Evolutionary conservation across 2,329 filamentous ascomycete species (phyloP).

Genomic region (Exophiala xenobiotica): DNA sequence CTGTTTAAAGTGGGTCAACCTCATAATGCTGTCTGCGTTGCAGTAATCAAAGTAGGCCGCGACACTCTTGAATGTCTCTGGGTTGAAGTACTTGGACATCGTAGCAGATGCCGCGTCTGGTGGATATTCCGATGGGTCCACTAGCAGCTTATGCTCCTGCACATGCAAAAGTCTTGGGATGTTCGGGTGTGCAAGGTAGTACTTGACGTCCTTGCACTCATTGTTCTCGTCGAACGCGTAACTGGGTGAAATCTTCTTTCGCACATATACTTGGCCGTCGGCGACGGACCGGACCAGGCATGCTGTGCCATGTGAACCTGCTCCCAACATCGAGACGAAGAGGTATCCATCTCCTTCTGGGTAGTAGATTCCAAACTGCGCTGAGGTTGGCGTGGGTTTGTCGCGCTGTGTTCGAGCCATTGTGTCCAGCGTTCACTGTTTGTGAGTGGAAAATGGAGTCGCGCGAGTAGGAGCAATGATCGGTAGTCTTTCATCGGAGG

Average conservation of each 20-base stretch:
- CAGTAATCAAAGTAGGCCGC: constrained; percentile 14
- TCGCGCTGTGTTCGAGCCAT: too few relatives aligned
- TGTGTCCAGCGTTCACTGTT: too few relatives aligned
- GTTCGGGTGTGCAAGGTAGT: constrained; percentile 6
- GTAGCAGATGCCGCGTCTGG: too few relatives aligned
- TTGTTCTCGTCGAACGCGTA: neutral
- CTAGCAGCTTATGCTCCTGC: constrained; percentile 1
- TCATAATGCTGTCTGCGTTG: constrained; percentile 16
- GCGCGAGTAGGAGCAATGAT: too few relatives aligned
- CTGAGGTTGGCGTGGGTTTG: too few relatives aligned
- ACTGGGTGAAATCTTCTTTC: constrained; percentile 15
- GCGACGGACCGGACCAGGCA: constrained; percentile 15
- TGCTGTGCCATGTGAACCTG: constrained; percentile 3
- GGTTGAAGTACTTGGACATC: neutral
- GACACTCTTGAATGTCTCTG: neutral
- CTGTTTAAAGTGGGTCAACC: constrained; percentile 2
- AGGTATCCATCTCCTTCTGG: constrained; percentile 15
- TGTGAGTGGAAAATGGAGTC: too few relatives aligned
- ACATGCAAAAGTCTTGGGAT: constrained; percentile 6
- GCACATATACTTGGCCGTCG: constrained; percentile 18
- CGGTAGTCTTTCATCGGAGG: too few relatives aligned
- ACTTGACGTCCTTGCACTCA: constrained; percentile 8
- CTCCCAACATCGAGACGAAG: neutral
- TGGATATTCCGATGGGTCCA: constrained; percentile 1
- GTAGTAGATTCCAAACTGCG: constrained; percentile 14